Evolutionary conservation across 352 stramenopile species (phyloP), one percentile per base, ranked within the genome.

Genomic region (Globisporangium cederbergense): DNA sequence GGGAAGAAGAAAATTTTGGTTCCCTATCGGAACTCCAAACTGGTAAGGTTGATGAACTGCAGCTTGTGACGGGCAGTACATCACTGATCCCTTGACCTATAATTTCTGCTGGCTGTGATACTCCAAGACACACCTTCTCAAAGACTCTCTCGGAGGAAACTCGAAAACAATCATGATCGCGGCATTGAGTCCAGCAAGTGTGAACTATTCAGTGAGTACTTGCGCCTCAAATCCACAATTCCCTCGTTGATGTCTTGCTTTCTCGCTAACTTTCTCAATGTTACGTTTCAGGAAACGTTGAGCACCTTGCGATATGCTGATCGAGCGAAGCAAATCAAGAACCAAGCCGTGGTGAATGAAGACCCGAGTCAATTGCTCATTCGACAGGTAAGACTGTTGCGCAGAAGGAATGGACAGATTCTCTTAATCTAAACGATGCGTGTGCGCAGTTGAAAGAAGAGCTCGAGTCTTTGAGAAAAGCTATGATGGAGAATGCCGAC

Each of bases 111-210:
- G 32, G 7, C 32, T 36, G 32, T 25, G 20, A 45, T 30, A 25
- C 8, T 8, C 4, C 3, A n/a, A 93, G 73, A 97, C 89, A 3
- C 86, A 94, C 60, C 59, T 95, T 38, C 76, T 95, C 28, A 93
- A 93, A 60, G 85, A 93, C 65, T 95, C 86, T 0, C 72, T 97
- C 1, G 89, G 89, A 46, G 89, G 87, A 34, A 96, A 96, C 62
- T 90, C 86, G 2, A 98, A 96, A 62, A 95, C 89, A 18, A 95
- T 97, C 38, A 96, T 96, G 89, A 96, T 97, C 50, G 89, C 90
- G 40, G 88, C 89, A 16, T 68, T 97, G 34, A 95, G 88, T 61
- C 91, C 91, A 58, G 88, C 85, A 0, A 91, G 83, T 34, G 79
- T 96, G 4, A 97, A 97, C 59, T 96, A 95, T 54, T 93, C 82